Percentiles rank a stretch among this genome's conserved stretches.
These are phyloP conservation scores for Hansenula sp. DNA, from an alignment of 1,139 yeast genomes.

Conservation along the genomic window DNA sequence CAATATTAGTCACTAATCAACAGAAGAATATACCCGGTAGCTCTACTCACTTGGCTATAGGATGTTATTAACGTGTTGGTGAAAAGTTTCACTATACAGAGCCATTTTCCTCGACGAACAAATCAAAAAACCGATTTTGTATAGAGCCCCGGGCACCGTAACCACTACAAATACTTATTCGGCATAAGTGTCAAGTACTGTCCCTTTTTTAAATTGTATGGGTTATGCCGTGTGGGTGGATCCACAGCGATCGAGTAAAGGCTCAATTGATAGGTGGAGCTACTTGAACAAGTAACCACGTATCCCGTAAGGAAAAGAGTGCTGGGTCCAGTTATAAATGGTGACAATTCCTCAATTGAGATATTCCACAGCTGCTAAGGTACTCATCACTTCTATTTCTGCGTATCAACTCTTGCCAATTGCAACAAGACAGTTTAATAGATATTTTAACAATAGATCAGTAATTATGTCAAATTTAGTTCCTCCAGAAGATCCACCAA, in stretches of 20 bases:
- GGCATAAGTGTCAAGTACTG: not conserved
- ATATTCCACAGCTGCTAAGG: constrained; percentile 1
- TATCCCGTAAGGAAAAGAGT: no score
- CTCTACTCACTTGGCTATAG: no score
- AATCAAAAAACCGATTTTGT: not conserved
- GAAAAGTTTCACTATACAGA: no score
- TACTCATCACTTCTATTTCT: not conserved
- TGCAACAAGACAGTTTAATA: not conserved
- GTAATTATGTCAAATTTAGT: constrained; percentile 2
- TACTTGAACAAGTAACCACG: no score
- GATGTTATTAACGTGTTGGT: no score
- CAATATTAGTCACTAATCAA: no score
- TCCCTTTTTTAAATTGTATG: no score
- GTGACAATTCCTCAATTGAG: not conserved
- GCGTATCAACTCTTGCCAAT: not conserved
- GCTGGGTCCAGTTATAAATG: not conserved
- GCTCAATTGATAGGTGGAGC: no score
- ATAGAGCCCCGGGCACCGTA: not conserved
- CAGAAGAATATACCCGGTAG: no score
- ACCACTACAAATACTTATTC: not conserved
- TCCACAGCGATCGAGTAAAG: no score
- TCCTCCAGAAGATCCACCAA: constrained; percentile 47
- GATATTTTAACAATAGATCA: not conserved
- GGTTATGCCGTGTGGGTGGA: not conserved
- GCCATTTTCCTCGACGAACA: not conserved